Evolutionary conservation across 1,139 yeast genomes (phyloP).

Genomic region (Debaryomycetaceae sp.): DNA sequence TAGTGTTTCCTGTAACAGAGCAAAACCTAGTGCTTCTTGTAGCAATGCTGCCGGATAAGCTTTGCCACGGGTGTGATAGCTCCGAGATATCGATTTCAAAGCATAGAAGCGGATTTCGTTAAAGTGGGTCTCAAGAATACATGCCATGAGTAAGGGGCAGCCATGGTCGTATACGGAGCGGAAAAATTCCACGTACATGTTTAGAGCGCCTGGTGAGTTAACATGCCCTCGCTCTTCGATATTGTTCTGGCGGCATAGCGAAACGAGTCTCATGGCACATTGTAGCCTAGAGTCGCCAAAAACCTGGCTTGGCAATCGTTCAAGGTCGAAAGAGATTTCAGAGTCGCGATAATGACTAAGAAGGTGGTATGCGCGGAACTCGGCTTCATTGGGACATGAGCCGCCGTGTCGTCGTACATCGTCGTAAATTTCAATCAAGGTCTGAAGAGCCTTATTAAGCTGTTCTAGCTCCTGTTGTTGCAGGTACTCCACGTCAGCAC

Average conservation of each 20-base stretch:
- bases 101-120: conserved; percentile 74
- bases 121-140: conserved; percentile 70
- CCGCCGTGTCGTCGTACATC: conserved; percentile 69
- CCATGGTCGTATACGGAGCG: conserved; percentile 31
- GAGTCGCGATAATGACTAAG: conserved; percentile 76
- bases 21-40: conserved; percentile 52
- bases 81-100: conserved; percentile 52
- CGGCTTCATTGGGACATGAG: conserved; percentile 75
- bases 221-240: conserved; percentile 46
- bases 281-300: conserved; percentile 51
- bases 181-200: conserved; percentile 60
- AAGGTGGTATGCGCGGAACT: conserved; percentile 80
- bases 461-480: conserved; percentile 96
- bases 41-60: conserved; percentile 45
- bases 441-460: conserved; percentile 81
- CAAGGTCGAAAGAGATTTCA: conserved; percentile 70
- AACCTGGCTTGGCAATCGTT: conserved; percentile 51
- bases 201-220: conserved; percentile 50
- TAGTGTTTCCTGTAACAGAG: conserved; percentile 38
- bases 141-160: conserved; percentile 64
- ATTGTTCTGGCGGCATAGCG: conserved; percentile 54
- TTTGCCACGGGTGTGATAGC: conserved; percentile 63
- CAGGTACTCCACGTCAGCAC: conserved; percentile 65
- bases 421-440: conserved; percentile 77
- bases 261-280: conserved; percentile 59